Conservation (phyloP, 108 stramenopile genomes). For the Stephanodiscus triporus region DNA sequence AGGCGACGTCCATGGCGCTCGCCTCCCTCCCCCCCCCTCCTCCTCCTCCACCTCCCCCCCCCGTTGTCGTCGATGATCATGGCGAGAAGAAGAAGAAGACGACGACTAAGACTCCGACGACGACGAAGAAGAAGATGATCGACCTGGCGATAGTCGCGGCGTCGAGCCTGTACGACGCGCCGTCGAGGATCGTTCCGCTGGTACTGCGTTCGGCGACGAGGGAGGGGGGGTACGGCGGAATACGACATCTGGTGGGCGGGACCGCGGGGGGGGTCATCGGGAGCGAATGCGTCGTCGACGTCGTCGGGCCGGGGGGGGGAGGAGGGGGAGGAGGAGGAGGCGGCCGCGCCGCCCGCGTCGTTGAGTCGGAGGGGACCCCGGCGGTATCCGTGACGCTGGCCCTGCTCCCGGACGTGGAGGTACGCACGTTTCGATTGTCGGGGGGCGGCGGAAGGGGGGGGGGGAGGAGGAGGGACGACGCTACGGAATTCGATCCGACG, state of each 20-base stretch:
- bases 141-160: slow-evolving; percentile 13
- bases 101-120: no score
- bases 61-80: slow-evolving; percentile 33
- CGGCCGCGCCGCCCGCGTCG: no score
- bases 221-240: slow-evolving; percentile 36
- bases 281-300: slow-evolving; percentile 15
- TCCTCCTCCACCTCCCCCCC: background rate
- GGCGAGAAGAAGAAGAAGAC: no score
- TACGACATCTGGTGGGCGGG: slow-evolving; percentile 70
- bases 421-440: slow-evolving; percentile 66
- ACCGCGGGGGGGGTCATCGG: slow-evolving; percentile 77
- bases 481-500: background rate
- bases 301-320: background rate
- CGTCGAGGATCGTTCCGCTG: background rate
- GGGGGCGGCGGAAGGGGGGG: slow-evolving; percentile 24
- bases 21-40: slow-evolving; percentile 51
- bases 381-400: slow-evolving; percentile 65
- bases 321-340: slow-evolving; percentile 9
- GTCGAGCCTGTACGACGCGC: background rate
- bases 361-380: slow-evolving; percentile 76
- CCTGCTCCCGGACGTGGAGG: slow-evolving; percentile 67
- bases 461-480: no score
- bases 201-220: slow-evolving; percentile 52
- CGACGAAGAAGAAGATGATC: no score
- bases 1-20: slow-evolving; percentile 62